Evolutionary conservation across 2,329 filamentous ascomycete species (phyloP).

Genomic region (Arthroderma sp.): DNA sequence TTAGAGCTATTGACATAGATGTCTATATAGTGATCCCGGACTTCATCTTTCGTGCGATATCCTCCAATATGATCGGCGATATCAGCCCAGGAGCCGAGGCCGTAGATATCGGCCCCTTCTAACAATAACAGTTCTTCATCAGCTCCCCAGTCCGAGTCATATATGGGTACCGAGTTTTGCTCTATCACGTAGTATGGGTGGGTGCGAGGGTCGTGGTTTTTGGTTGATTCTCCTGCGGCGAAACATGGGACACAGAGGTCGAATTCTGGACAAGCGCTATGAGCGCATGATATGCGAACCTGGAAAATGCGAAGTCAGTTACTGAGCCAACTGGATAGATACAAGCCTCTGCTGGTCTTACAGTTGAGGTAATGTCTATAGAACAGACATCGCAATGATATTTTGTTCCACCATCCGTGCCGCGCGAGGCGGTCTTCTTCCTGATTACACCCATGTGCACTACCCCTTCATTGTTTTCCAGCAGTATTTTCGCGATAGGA

Average conservation of each 20-base stretch:
- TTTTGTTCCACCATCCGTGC: constrained; percentile 78
- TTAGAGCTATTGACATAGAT: constrained; percentile 71
- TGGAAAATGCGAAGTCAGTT: constrained; percentile 24
- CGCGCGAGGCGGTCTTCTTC: constrained; percentile 80
- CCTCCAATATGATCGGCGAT: constrained; percentile 97
- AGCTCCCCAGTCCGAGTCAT: constrained; percentile 86
- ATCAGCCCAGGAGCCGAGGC: constrained; percentile 91
- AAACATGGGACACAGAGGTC: constrained; percentile 96
- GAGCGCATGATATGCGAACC: constrained; percentile 90
- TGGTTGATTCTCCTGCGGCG: constrained; percentile 63
- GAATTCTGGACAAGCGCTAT: constrained; percentile 74
- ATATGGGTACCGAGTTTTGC: constrained; percentile 96
- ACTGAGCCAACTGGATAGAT: background rate
- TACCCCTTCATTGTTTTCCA: constrained; percentile 8
- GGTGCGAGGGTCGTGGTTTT: constrained; percentile 71
- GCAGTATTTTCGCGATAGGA: too few relatives aligned
- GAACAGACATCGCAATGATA: constrained; percentile 97
- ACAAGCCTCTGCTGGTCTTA: constrained; percentile 35
- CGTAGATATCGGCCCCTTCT: constrained; percentile 92
- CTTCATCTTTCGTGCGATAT: constrained; percentile 87
- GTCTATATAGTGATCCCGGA: constrained; percentile 81
- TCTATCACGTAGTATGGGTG: constrained; percentile 92
- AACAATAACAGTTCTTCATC: constrained; percentile 90
- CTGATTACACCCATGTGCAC: constrained; percentile 76
- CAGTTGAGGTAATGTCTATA: constrained; percentile 91